A percentile compares a stretch with the other conserved stretches of the same genome.
phyloP scores from a whole-genome alignment of 1,139 yeast species.

The Candida sp. region DNA sequence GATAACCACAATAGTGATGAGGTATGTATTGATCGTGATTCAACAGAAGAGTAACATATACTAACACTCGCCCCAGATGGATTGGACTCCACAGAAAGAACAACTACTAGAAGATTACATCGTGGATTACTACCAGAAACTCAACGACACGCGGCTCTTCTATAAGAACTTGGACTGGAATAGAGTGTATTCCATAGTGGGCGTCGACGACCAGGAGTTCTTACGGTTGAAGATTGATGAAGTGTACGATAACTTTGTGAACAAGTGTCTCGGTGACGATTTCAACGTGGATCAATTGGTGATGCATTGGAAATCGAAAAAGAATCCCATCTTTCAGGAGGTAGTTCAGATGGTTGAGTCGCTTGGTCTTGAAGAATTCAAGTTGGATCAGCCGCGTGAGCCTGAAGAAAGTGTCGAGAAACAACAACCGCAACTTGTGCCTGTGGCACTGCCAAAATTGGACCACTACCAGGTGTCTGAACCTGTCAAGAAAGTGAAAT shows the following conservation, averaged over 20 bases:
- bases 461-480: neutral
- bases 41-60: neutral
- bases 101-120: conserved; percentile 19
- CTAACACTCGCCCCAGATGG: conserved; percentile 12
- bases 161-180: conserved; percentile 24
- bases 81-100: conserved; percentile 25
- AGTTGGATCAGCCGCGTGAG: conserved; percentile 8
- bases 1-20: neutral
- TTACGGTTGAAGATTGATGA: conserved; percentile 27
- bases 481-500: conserved; percentile 2
- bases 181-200: conserved; percentile 15
- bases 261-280: conserved; percentile 9
- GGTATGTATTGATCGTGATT: neutral
- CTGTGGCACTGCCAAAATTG: neutral
- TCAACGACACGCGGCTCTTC: conserved; percentile 18
- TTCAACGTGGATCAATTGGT: conserved; percentile 9
- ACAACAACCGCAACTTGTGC: neutral
- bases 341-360: conserved; percentile 22
- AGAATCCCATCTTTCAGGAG: conserved; percentile 21
- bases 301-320: conserved; percentile 20
- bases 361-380: conserved; percentile 19
- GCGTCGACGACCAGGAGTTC: conserved; percentile 21
- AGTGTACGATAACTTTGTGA: conserved; percentile 20
- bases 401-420: neutral
- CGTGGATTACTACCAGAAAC: conserved; percentile 11